These are phyloP conservation scores for Melastoma candidum DNA, from an alignment of 441 rosid species.

Conservation along the genomic window DNA sequence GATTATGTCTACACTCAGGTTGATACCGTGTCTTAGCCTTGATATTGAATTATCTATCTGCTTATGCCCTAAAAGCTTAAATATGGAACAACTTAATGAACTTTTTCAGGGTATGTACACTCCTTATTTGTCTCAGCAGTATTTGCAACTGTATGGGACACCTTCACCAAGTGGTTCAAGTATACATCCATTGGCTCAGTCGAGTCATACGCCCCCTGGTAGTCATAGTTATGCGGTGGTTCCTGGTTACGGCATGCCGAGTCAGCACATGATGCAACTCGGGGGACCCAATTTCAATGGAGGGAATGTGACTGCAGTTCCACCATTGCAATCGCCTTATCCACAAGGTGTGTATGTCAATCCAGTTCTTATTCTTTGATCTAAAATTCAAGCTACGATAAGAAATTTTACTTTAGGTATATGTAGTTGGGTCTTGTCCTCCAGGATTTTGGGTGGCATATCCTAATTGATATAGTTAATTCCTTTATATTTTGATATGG, in stretches of 20 bases:
- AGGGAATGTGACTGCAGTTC: conserved; percentile 12
- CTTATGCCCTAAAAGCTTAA: background rate
- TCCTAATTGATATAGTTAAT: no score
- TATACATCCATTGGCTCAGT: conserved; percentile 14
- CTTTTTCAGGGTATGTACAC: conserved; percentile 15
- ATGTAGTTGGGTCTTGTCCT: no score
- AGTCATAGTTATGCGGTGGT: conserved; percentile 9
- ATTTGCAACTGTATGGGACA: conserved; percentile 14
- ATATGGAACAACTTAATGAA: background rate
- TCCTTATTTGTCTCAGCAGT: conserved; percentile 17
- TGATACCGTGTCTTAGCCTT: background rate
- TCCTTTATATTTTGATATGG: no score
- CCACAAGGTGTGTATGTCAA: conserved; percentile 10
- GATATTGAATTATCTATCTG: background rate
- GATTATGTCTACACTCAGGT: conserved; percentile 19
- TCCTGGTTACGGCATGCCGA: conserved; percentile 11
- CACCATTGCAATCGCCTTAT: conserved; percentile 17
- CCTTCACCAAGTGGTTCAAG: conserved; percentile 8
- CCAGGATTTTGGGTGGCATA: no score
- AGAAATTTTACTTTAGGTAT: no score
- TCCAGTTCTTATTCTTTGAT: background rate
- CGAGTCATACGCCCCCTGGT: conserved; percentile 12
- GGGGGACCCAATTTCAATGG: conserved; percentile 16
- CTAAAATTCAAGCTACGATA: no score
- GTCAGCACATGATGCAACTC: conserved; percentile 13